These are phyloP conservation scores for Alternaria brassicae DNA, from an alignment of 2,329 filamentous ascomycete genomes.

Conservation along the genomic window DNA sequence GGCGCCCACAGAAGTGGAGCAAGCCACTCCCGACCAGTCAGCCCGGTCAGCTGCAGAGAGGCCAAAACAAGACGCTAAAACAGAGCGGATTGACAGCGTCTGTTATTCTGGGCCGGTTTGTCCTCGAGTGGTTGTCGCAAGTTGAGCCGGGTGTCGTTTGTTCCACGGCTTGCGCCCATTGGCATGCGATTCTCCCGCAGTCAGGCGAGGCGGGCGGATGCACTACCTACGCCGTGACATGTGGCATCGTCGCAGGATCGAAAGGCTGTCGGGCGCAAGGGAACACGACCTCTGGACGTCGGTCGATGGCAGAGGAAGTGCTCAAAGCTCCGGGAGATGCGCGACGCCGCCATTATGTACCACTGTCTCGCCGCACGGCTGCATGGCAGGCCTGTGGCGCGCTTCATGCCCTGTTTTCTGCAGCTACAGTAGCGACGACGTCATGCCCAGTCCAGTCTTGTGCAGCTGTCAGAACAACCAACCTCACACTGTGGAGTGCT, in stretches of 20 bases:
- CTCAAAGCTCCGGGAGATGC: slow-evolving; percentile 36
- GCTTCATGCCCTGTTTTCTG: slow-evolving; percentile 44
- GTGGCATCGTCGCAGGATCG: slow-evolving; percentile 30
- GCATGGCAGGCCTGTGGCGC: slow-evolving; percentile 30
- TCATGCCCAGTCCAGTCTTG: slow-evolving; percentile 19
- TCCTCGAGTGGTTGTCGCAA: slow-evolving; percentile 42
- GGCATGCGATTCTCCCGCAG: slow-evolving; percentile 34
- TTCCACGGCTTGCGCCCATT: slow-evolving; percentile 49
- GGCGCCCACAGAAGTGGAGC: slow-evolving; percentile 47
- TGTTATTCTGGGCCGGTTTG: slow-evolving; percentile 41
- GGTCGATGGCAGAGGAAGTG: slow-evolving; percentile 48
- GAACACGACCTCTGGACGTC: slow-evolving; percentile 46
- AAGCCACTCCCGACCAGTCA: slow-evolving; percentile 49
- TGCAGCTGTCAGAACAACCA: background rate
- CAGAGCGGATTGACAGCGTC: slow-evolving; percentile 23
- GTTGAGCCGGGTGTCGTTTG: slow-evolving; percentile 43
- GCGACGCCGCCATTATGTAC: slow-evolving; percentile 44
- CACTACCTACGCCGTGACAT: slow-evolving; percentile 37
- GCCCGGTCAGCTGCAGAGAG: slow-evolving; percentile 44
- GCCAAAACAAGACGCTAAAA: slow-evolving; percentile 46
- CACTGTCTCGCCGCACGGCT: slow-evolving; percentile 27
- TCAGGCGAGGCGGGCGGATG: slow-evolving; percentile 31
- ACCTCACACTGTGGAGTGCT: background rate
- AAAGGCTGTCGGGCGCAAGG: slow-evolving; percentile 47
- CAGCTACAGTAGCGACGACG: slow-evolving; percentile 28